Conservation (phyloP, 2,329 filamentous ascomycete genomes). For the Colletotrichum incanum region DNA sequence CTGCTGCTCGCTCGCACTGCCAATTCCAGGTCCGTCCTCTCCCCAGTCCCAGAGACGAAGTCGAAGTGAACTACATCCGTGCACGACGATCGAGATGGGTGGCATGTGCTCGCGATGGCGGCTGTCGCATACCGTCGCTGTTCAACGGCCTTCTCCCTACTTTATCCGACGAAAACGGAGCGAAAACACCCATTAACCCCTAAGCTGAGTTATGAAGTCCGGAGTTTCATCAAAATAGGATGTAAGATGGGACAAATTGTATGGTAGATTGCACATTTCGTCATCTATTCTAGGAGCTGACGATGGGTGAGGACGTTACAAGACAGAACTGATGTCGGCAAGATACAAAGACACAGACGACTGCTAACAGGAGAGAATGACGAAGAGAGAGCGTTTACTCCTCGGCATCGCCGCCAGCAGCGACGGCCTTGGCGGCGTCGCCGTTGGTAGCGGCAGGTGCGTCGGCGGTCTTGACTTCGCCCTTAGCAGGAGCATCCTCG, state of each 20-base stretch:
- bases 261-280: constrained; percentile 14
- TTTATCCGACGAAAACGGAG: neutral
- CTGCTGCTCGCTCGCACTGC: neutral
- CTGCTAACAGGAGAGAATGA: neutral
- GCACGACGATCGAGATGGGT: constrained; percentile 7
- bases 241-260: neutral
- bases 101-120: neutral
- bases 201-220: neutral
- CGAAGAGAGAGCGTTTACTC: constrained; percentile 27
- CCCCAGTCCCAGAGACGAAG: neutral
- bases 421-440: constrained; percentile 47
- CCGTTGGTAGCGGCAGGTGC: constrained; percentile 47
- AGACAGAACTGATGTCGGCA: neutral
- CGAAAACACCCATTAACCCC: neutral
- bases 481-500: constrained; percentile 48
- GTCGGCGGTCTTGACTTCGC: constrained; percentile 48
- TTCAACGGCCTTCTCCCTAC: neutral
- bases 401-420: constrained; percentile 44
- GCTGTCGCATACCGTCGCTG: neutral
- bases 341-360: neutral
- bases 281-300: constrained; percentile 35
- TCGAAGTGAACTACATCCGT: constrained; percentile 19
- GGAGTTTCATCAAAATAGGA: neutral
- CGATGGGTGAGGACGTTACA: neutral
- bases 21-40: neutral